Base-by-base conservation (phyloP, 257 asterid species). In the Solanum piurae region DNA sequence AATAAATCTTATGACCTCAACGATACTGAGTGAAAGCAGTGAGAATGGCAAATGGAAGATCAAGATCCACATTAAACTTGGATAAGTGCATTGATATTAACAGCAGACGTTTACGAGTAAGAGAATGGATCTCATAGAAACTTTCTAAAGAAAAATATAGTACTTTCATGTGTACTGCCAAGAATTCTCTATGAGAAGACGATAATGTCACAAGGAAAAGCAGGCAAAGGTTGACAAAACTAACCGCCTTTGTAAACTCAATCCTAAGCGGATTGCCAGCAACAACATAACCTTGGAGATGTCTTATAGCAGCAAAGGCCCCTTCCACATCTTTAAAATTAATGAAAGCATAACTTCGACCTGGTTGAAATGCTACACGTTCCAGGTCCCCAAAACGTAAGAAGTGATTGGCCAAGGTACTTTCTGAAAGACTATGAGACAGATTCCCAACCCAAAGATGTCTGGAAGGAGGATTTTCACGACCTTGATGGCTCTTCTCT, bases 161-260 rank as follows among this genome's bases (percentile, higher is more conserved):
- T 21, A 86, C 21, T 49, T 31, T 42, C 88, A 68, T 49, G 71
- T 38, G 49, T 36, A 40, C 52, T 38, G 62, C 75, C 76, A 62
- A 34, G n/a, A 86, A 60, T 58, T 71, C 64, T 69, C 83, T 83
- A 84, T 88, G 83, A 49, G 86, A 87, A 89, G 87, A 87, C 89
- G 88, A 89, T 88, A 91, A 90, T n/a, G 66, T 64, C 83, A 84
- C 84, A 84, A 93, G 91, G 88, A 89, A 91, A 91, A 91, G 85
- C 88, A 92, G 92, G 91, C 93, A 90, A 93, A 94, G 93, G 92
- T 91, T 80, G 91, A 91, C 98, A 92, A 91, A 90, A 96, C 99
- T 96, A 96, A 96, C 99, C 99, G 96, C 96, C 98, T 95, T 96
- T 62, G 99, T 91, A 94, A 94, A 96, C 93, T 96, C 98, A 93